Evolutionary conservation across 2,329 filamentous ascomycete species (phyloP), one percentile per base, ranked within the genome.

Genomic region (Calonectria multiphialidica): DNA sequence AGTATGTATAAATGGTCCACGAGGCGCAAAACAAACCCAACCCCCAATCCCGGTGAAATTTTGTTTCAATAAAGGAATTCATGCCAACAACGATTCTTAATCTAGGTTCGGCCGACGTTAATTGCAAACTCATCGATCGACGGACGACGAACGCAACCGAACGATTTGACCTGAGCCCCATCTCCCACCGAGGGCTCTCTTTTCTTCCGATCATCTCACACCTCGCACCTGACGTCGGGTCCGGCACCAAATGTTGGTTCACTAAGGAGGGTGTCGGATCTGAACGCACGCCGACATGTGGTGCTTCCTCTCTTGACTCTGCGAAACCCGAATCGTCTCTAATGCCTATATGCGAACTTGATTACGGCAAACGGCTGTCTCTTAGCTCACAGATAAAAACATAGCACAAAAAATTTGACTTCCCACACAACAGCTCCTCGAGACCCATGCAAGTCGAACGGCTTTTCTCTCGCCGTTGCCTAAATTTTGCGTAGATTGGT

Each of bases 71-170:
- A 73, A 75, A 77, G 78, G 65, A 75, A 73, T 79, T 76, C 77
- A 91, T 93, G 88, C 93, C 88, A 94, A 92, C 90, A 74, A 72
- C 68, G 78, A 76, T 90, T 90, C 88, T 88, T 91, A 94, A 91
- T 95, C 89, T 94, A 98, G 95, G 93, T 98, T 98, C 93, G 95
- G 95, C 89, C 94, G 95, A 88, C 95, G 95, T 94, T 98, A 95
- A 62, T 81, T 80, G 73, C 75, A 75, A 76, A 77, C 68, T 63
- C 76, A 76, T 76, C 77, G 74, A 75, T 70, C 72, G 73, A 77
- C 74, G 68, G 75, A 80, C 73, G 74, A 77, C 72, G 66, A 77
- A 71, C 72, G 68, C 71, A 71, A 75, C 73, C 69, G 71, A 79
- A 77, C 76, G 72, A 76, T 71, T 75, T 72, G 71, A 75, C 72